Evolutionary conservation across 352 stramenopile genomes (phyloP).

Genomic region (Pythium rhizo-oryzae): DNA sequence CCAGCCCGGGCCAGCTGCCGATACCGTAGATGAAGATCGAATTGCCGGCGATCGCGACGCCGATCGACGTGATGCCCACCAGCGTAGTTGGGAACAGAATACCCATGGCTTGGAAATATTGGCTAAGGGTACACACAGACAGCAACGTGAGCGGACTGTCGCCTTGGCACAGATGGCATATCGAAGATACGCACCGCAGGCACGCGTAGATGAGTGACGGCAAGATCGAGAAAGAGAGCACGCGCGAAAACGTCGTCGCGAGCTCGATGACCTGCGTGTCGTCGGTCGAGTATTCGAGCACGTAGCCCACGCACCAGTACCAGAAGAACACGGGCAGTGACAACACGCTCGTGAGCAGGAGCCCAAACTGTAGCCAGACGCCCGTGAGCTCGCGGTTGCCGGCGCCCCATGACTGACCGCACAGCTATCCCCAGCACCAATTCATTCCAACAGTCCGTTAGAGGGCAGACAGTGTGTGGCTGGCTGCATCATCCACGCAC

Average conservation of each 20-base stretch:
- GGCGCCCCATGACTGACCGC: conserved; percentile 73
- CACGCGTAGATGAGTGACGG: conserved; percentile 70
- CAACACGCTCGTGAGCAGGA: conserved; percentile 57
- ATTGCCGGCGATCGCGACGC: conserved; percentile 57
- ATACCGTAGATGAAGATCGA: conserved; percentile 77
- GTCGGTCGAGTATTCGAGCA: conserved; percentile 68
- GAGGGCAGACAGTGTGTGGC: too few species aligned
- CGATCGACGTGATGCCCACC: conserved; percentile 66
- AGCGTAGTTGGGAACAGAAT: conserved; percentile 67
- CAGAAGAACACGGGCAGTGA: conserved; percentile 63
- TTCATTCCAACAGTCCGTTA: not conserved
- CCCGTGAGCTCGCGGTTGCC: conserved; percentile 69
- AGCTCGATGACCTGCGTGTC: conserved; percentile 59
- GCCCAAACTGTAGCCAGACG: conserved; percentile 72
- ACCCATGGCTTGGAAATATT: conserved; percentile 74
- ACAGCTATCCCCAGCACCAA: conserved; percentile 38
- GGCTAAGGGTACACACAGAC: conserved; percentile 31
- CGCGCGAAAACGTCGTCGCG: conserved; percentile 58
- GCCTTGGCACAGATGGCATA: not conserved
- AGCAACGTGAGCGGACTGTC: not conserved
- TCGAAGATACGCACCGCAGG: conserved; percentile 35
- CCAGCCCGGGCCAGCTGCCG: conserved; percentile 50
- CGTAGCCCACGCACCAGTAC: conserved; percentile 68
- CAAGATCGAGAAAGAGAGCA: conserved; percentile 59
- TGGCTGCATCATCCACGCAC: too few species aligned